Percentiles rank a stretch among this genome's conserved stretches.
These are phyloP conservation scores for Lactarius sanguifluus DNA, from an alignment of 768 basidiomycete genomes.

Conservation along the genomic window DNA sequence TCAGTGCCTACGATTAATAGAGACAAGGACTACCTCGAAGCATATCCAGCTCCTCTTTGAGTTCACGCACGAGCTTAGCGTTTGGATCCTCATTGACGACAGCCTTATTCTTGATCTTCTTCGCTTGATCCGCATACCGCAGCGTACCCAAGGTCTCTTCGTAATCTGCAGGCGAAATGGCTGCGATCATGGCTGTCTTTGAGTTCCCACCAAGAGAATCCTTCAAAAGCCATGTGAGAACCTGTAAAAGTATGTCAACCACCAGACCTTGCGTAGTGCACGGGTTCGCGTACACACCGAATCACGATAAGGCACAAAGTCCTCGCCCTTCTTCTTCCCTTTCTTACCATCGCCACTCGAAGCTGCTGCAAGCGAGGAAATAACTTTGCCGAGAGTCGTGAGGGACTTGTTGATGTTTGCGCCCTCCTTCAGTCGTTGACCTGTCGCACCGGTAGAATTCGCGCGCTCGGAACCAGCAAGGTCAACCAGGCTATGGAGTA, in stretches of 20 bases:
- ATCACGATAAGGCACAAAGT: constrained; percentile 96
- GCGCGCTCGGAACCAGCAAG: constrained; percentile 96
- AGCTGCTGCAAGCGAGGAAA: constrained; percentile 77
- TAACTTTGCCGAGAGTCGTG: constrained; percentile 97
- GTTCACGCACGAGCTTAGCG: constrained; percentile 95
- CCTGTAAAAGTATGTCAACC: constrained; percentile 44
- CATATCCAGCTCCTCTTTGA: constrained; percentile 96
- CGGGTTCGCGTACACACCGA: constrained; percentile 60
- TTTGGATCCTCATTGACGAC: constrained; percentile 99
- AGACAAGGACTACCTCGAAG: constrained; percentile 62
- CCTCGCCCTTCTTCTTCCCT: constrained; percentile 86
- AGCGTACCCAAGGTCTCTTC: constrained; percentile 96
- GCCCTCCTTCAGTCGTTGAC: constrained; percentile 93
- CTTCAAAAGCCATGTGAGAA: constrained; percentile 97
- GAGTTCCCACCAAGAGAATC: constrained; percentile 97
- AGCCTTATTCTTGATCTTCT: constrained; percentile 99
- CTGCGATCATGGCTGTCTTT: constrained; percentile 99
- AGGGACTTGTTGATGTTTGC: constrained; percentile 99
- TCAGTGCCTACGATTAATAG: constrained; percentile 26
- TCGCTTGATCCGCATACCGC: constrained; percentile 97
- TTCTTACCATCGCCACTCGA: constrained; percentile 54
- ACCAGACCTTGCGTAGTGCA: background rate
- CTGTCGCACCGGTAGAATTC: constrained; percentile 97
- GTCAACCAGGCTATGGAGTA: constrained; percentile 75
- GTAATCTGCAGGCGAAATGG: constrained; percentile 97